Evolutionary conservation across 352 stramenopile genomes (phyloP).

Genomic region (Phytophthora macrochlamydospora): DNA sequence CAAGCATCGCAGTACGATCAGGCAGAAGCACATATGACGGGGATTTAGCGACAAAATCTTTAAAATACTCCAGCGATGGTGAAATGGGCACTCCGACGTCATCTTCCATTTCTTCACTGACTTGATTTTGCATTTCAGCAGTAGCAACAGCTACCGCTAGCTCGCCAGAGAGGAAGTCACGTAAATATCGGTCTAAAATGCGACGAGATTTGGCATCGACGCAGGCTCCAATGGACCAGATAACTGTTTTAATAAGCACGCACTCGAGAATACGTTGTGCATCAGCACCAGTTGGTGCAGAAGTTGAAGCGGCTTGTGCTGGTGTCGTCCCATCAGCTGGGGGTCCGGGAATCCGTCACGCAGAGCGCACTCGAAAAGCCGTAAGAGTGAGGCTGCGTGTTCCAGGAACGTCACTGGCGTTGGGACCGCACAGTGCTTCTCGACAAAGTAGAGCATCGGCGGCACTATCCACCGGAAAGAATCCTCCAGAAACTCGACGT

Average conservation of each 20-base stretch:
- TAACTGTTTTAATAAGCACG: conserved; percentile 84
- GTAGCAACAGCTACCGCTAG: conserved; percentile 24
- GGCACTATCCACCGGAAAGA: conserved; percentile 92
- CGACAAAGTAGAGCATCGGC: conserved; percentile 92
- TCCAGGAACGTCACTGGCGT: conserved; percentile 91
- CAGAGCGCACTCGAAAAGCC: conserved; percentile 85
- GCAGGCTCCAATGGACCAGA: conserved; percentile 93
- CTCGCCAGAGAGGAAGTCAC: conserved; percentile 64
- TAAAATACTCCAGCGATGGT: conserved; percentile 54
- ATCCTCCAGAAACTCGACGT: conserved; percentile 62
- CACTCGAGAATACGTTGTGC: conserved; percentile 82
- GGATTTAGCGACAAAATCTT: conserved; percentile 89
- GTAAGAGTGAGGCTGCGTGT: conserved; percentile 84
- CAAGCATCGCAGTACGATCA: conserved; percentile 37
- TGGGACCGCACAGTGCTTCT: conserved; percentile 86
- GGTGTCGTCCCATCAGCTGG: conserved; percentile 12
- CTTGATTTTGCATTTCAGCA: conserved; percentile 9
- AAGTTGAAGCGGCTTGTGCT: conserved; percentile 41
- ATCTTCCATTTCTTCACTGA: conserved; percentile 16
- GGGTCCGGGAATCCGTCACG: conserved; percentile 42
- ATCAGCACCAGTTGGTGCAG: conserved; percentile 53
- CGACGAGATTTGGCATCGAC: conserved; percentile 86
- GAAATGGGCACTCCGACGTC: conserved; percentile 24
- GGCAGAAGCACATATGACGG: conserved; percentile 61
- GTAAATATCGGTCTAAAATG: conserved; percentile 86